A percentile compares a stretch with the other conserved stretches of the same genome.
Conservation (phyloP, 306 rosid species). For the Arachis hypogaea region DNA sequence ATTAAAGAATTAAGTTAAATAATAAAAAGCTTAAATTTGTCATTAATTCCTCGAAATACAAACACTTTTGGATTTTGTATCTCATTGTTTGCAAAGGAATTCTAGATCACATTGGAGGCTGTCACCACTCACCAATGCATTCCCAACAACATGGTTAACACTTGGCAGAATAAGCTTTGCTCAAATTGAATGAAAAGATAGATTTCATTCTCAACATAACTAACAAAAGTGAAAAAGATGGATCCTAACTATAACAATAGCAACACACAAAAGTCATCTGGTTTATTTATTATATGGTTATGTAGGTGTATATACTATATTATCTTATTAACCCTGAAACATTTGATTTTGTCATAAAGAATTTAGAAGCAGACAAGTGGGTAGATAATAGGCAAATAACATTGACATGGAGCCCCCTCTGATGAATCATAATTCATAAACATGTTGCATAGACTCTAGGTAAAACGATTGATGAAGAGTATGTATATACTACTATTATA, state of each 20-base stretch:
- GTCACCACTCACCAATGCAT: background rate
- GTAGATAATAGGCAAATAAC: background rate
- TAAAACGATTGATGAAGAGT: background rate
- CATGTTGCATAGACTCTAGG: background rate
- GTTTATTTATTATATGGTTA: too few species aligned
- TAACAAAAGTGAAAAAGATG: background rate
- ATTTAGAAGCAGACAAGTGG: too few species aligned
- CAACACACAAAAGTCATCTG: too few species aligned
- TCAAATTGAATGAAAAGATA: slow-evolving; percentile 1
- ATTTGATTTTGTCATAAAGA: too few species aligned
- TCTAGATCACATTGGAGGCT: slow-evolving; percentile 7
- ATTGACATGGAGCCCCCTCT: background rate
- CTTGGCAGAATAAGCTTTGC: slow-evolving; percentile 3
- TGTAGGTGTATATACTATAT: too few species aligned
- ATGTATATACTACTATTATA: background rate
- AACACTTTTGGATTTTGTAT: too few species aligned
- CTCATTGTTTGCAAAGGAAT: background rate
- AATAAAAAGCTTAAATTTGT: too few species aligned
- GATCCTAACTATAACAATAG: background rate
- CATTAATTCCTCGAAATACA: too few species aligned
- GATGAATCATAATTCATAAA: slow-evolving; percentile 19
- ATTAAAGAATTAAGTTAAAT: too few species aligned
- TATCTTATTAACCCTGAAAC: too few species aligned
- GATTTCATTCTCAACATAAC: background rate
- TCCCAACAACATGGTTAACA: slow-evolving; percentile 6